These are phyloP conservation scores for Vachellia pachyceras DNA, from an alignment of 306 rosid species.

Conservation along the genomic window DNA sequence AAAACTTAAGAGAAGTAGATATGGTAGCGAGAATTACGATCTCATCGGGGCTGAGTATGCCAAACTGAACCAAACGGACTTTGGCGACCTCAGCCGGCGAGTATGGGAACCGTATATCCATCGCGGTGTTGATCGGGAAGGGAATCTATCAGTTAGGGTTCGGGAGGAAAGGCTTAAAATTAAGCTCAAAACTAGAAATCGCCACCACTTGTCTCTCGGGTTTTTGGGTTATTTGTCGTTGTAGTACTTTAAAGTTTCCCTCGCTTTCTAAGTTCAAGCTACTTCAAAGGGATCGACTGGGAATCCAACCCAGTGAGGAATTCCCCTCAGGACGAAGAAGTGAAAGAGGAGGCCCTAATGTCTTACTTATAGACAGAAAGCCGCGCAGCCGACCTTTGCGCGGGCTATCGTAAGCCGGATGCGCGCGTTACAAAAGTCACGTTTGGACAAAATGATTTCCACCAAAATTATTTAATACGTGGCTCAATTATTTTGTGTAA, in stretches of 20 bases:
- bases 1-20: no score
- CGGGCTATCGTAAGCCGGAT: conserved; percentile 38
- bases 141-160: no score
- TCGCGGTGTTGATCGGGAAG: no score
- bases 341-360: fast-evolving
- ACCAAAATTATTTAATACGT: no score
- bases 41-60: no score
- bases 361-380: conserved; percentile 63
- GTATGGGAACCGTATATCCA: no score
- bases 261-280: background rate
- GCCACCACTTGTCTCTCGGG: background rate
- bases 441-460: background rate
- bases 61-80: no score
- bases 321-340: conserved; percentile 35
- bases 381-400: background rate
- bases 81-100: no score
- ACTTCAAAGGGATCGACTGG: conserved; percentile 36
- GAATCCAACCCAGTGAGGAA: conserved; percentile 16
- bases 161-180: conserved; percentile 34
- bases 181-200: background rate
- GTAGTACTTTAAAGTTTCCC: background rate
- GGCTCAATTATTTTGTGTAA: no score
- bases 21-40: no score
- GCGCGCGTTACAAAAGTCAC: background rate
- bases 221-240: background rate